phyloP scores from a whole-genome alignment of 1,139 yeast genomes.

The Blastobotrys aristatus region DNA sequence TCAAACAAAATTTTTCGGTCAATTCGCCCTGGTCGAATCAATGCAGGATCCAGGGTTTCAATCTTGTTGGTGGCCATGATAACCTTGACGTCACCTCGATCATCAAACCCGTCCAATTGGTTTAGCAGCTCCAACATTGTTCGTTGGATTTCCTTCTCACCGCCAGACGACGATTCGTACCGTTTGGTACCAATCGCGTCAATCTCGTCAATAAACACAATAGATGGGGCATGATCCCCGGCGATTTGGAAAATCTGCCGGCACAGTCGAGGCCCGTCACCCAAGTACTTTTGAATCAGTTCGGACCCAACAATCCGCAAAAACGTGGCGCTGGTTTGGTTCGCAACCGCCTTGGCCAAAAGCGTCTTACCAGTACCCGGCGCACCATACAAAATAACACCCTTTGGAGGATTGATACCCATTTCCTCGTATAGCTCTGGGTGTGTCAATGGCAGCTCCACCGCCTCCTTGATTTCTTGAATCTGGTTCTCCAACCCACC shows the following conservation, averaged over 20 bases:
- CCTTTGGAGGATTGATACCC: constrained; percentile 99
- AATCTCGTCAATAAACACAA: constrained; percentile 96
- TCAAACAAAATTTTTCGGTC: constrained; percentile 96
- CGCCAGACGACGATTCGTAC: constrained; percentile 93
- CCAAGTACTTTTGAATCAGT: constrained; percentile 91
- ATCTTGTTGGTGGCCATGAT: constrained; percentile 98
- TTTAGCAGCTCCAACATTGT: constrained; percentile 96
- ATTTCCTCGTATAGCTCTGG: constrained; percentile 97
- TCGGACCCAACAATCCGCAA: constrained; percentile 96
- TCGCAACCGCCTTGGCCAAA: constrained; percentile 97
- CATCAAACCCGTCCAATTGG: constrained; percentile 97
- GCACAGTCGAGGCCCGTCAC: constrained; percentile 95
- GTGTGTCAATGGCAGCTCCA: constrained; percentile 94
- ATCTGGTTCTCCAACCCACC: constrained; percentile 96
- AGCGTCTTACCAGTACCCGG: constrained; percentile 99
- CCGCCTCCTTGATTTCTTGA: constrained; percentile 97
- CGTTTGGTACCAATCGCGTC: constrained; percentile 99
- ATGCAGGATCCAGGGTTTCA: constrained; percentile 93
- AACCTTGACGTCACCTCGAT: constrained; percentile 96
- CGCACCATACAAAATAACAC: constrained; percentile 96
- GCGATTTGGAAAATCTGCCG: constrained; percentile 96
- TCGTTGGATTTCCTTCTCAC: constrained; percentile 97
- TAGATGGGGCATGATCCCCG: constrained; percentile 94
- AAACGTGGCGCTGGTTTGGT: constrained; percentile 95
- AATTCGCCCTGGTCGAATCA: constrained; percentile 97